phyloP scores from a whole-genome alignment of 495 filamentous ascomycete genomes.

The Penicilliopsis zonata region DNA sequence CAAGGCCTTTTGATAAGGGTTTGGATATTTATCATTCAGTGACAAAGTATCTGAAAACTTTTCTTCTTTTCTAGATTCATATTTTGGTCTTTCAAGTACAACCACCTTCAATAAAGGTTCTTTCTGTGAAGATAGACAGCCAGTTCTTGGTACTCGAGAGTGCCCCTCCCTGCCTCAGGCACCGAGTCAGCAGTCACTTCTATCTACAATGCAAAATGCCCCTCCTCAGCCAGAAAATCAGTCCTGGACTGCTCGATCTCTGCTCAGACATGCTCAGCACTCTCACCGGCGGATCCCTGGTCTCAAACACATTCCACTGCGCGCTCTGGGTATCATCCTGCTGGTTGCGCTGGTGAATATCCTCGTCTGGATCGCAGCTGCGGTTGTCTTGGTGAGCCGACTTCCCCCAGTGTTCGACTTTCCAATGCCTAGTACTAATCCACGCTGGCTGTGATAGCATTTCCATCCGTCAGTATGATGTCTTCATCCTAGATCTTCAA shows the following conservation, averaged over 20 bases:
- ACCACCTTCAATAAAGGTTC: too few species aligned
- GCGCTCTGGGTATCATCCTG: slow-evolving; percentile 55
- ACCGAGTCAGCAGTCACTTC: too few species aligned
- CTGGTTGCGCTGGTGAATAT: slow-evolving; percentile 54
- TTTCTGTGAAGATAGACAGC: too few species aligned
- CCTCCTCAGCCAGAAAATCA: too few species aligned
- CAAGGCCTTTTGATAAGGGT: too few species aligned
- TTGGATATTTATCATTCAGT: too few species aligned
- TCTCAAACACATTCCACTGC: slow-evolving; percentile 46
- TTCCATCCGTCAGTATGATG: slow-evolving; percentile 16
- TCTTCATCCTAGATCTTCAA: not conserved
- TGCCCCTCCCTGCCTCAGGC: too few species aligned
- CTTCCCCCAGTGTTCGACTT: slow-evolving; percentile 1
- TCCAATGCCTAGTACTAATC: not conserved
- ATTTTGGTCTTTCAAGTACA: too few species aligned
- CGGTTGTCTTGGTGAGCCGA: slow-evolving; percentile 46
- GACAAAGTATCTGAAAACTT: too few species aligned
- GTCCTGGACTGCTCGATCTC: slow-evolving; percentile 21
- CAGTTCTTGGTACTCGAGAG: too few species aligned
- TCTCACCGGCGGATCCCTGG: slow-evolving; percentile 37
- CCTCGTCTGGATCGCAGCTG: slow-evolving; percentile 60
- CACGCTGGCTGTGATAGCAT: slow-evolving; percentile 8
- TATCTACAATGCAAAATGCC: too few species aligned
- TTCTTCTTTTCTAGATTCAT: too few species aligned
- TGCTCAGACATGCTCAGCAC: slow-evolving; percentile 24